A percentile compares a stretch with the other conserved stretches of the same genome.
These are phyloP conservation scores for Agaricus sinodeliciosus DNA, from an alignment of 768 basidiomycete species.

Conservation along the genomic window DNA sequence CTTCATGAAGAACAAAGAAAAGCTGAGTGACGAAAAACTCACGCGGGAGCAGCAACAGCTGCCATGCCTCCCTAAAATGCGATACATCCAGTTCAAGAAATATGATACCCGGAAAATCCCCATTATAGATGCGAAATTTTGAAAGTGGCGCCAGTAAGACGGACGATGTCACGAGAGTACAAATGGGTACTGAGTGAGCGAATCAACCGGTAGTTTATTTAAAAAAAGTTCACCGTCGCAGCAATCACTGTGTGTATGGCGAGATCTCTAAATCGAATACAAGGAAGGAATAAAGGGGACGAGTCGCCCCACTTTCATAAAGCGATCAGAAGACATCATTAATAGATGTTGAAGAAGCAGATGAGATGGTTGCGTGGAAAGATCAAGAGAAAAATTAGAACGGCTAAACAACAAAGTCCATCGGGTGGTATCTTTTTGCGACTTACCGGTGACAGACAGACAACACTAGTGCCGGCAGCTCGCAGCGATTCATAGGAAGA, in stretches of 20 bases:
- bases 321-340: neutral
- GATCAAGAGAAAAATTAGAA: slow-evolving; percentile 3
- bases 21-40: slow-evolving; percentile 12
- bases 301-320: slow-evolving; percentile 53
- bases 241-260: slow-evolving; percentile 55
- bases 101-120: neutral
- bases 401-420: neutral
- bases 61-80: slow-evolving; percentile 33
- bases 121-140: neutral
- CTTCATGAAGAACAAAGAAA: neutral
- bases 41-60: slow-evolving; percentile 35
- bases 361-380: slow-evolving; percentile 10
- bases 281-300: slow-evolving; percentile 54
- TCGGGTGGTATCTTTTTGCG: neutral
- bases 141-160: neutral
- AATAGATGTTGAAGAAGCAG: slow-evolving; percentile 1
- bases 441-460: slow-evolving; percentile 58
- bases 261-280: slow-evolving; percentile 57
- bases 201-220: slow-evolving; percentile 6
- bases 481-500: slow-evolving; percentile 58
- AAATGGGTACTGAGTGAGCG: slow-evolving; percentile 1
- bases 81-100: neutral
- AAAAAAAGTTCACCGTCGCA: slow-evolving; percentile 41
- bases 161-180: neutral
- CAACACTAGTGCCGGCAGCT: slow-evolving; percentile 49